Evolutionary conservation across 169 alveolate genomes (phyloP).

Genomic region (Babesia ovata): DNA sequence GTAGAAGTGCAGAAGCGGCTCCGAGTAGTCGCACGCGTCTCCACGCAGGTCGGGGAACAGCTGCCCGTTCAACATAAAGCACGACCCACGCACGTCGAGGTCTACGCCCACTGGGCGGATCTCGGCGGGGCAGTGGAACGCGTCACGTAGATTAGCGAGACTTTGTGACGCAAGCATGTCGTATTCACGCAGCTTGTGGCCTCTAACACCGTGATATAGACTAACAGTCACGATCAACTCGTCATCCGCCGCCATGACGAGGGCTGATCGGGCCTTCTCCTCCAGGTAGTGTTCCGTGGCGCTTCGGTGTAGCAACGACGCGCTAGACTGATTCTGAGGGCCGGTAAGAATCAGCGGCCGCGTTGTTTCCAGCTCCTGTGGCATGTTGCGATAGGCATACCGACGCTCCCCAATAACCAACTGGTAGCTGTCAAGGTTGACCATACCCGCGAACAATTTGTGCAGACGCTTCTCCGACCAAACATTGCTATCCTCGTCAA

Average conservation of each 20-base stretch:
- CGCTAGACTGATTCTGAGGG: constrained; percentile 40
- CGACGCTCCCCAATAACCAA: constrained; percentile 32
- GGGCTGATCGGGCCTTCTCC: constrained; percentile 3
- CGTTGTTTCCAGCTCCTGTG: not conserved
- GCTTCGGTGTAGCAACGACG: constrained; percentile 28
- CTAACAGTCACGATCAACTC: constrained; percentile 67
- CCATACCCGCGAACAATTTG: constrained; percentile 17
- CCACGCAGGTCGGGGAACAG: constrained; percentile 78
- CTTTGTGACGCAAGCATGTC: constrained; percentile 80
- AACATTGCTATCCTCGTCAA: constrained; percentile 15
- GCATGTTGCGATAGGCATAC: constrained; percentile 4
- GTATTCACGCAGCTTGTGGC: constrained; percentile 80
- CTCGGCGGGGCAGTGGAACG: constrained; percentile 72
- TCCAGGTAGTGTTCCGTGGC: constrained; percentile 42
- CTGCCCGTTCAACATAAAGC: constrained; percentile 81
- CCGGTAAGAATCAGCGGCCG: constrained; percentile 28
- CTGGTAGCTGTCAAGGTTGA: constrained; percentile 49
- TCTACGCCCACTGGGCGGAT: constrained; percentile 34
- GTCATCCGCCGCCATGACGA: constrained; percentile 48
- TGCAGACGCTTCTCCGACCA: constrained; percentile 56
- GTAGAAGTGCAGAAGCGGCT: constrained; percentile 47
- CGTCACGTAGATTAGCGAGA: constrained; percentile 75
- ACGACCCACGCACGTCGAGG: constrained; percentile 69
- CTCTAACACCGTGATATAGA: constrained; percentile 81
- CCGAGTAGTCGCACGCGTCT: constrained; percentile 69